Evolutionary conservation across 176 grass and related monocot genomes (phyloP), one percentile per base, ranked within the genome.

Genomic region (Melocanna baccifera): DNA sequence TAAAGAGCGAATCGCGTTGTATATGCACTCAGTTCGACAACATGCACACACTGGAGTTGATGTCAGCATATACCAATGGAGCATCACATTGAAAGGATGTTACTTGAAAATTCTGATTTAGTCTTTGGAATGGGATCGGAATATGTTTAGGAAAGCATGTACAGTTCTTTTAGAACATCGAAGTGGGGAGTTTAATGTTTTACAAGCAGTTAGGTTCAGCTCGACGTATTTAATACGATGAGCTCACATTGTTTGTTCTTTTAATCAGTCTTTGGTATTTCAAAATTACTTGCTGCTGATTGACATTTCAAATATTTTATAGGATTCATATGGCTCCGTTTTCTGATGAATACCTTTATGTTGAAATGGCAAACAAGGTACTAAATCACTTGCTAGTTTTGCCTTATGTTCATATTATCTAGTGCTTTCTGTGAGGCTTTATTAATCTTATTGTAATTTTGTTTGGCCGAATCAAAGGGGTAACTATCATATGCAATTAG

Each of bases 361-460:
- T 99, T 84, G 97, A 99, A 99, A 90, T 99, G 87, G 97, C 97
- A 88, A 99, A 99, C 84, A 99, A 99, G 97, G 97, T 99, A 82
- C 56, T 22, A 5, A 58, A 62, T 73, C 19, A 23, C 39, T 80
- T 26, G 29, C 57, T 69, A 62, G 4, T 25, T 77, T 81, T 86
- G 32, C 14, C 15, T 4, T 75, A 67, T 40, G 52, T 81, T 88
- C 8, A 41, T 42, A 26, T 48, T 68, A n/a, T 58, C 30, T 61
- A 34, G 69, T 79, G 48, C 53, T 40, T 67, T 41, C 50, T 61
- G 8, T 73, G 18, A 74, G 23, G 73, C 22, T 86, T 66, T 73
- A 73, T 71, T 82, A 82, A 59, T 40, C 12, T n/a, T 55, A 19
- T 32, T 18, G 12, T 45, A 18, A 20, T 15, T 20, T 16, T 50